phyloP scores from a whole-genome alignment of 805 yeast genomes.

The Hanseniaspora taiwanica region DNA sequence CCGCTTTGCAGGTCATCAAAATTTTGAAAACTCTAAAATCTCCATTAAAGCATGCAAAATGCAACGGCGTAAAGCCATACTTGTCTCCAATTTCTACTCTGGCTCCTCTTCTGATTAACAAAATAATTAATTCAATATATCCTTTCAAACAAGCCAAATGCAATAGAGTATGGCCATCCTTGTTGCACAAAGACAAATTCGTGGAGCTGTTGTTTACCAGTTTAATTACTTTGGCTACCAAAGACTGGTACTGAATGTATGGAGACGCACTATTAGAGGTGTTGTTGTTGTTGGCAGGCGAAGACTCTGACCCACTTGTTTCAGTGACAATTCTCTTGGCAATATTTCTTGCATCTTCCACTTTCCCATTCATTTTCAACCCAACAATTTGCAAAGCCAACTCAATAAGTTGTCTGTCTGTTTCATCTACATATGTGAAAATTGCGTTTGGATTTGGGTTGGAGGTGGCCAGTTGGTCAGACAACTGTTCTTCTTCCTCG shows the following conservation, averaged over 20 bases:
- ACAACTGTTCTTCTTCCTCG: slow-evolving; percentile 20
- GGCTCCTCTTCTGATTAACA: slow-evolving; percentile 52
- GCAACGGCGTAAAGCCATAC: slow-evolving; percentile 78
- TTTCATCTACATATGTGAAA: slow-evolving; percentile 88
- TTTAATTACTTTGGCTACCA: slow-evolving; percentile 40
- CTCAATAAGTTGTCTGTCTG: slow-evolving; percentile 89
- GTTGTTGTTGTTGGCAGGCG: background rate
- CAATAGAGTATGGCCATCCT: slow-evolving; percentile 75
- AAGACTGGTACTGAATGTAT: slow-evolving; percentile 20
- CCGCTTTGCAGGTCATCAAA: slow-evolving; percentile 53
- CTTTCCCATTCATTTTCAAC: slow-evolving; percentile 86
- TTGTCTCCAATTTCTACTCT: slow-evolving; percentile 61
- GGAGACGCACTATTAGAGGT: slow-evolving; percentile 2
- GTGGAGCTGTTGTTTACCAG: slow-evolving; percentile 52
- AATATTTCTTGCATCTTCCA: slow-evolving; percentile 89
- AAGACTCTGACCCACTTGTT: slow-evolving; percentile 16
- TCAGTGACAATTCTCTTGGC: slow-evolving; percentile 80
- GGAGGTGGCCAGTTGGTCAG: slow-evolving; percentile 4
- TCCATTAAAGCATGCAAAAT: slow-evolving; percentile 71
- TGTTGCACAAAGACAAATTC: slow-evolving; percentile 70
- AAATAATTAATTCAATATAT: slow-evolving; percentile 44
- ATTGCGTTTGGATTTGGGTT: slow-evolving; percentile 26
- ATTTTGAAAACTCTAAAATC: slow-evolving; percentile 50
- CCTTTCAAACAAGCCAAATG: slow-evolving; percentile 78
- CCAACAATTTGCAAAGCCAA: slow-evolving; percentile 95